Evolutionary conservation across 768 basidiomycete genomes (phyloP).

Genomic region (Tulasnella sp.): DNA sequence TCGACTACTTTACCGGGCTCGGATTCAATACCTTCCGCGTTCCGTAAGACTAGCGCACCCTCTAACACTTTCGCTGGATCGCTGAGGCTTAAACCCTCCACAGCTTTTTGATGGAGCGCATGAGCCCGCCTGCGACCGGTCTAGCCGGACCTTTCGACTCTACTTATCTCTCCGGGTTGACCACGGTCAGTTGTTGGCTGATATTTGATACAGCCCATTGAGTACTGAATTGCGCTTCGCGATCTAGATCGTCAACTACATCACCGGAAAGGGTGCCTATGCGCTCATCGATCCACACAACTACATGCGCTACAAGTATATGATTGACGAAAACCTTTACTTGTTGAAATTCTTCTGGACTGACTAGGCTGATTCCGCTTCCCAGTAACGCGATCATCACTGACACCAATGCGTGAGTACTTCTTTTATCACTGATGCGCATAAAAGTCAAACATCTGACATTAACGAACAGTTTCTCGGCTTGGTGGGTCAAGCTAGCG

Average conservation of each 20-base stretch:
- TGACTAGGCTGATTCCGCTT: too few species aligned
- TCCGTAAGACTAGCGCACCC: background rate
- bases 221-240: background rate
- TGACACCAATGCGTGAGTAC: constrained; percentile 34
- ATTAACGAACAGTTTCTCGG: constrained; percentile 5
- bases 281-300: constrained; percentile 50
- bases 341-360: too few species aligned
- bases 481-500: constrained; percentile 46
- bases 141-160: constrained; percentile 43
- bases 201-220: background rate
- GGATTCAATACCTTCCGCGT: background rate
- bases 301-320: constrained; percentile 47
- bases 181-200: constrained; percentile 22
- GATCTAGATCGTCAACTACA: constrained; percentile 40
- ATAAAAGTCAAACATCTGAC: too few species aligned
- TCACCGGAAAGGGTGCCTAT: constrained; percentile 48
- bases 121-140: constrained; percentile 42
- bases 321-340: too few species aligned
- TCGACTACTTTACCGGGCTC: constrained; percentile 27
- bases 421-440: background rate
- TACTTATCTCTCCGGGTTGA: constrained; percentile 42
- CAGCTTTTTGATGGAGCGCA: constrained; percentile 47
- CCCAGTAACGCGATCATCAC: constrained; percentile 31
- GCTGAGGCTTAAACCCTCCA: constrained; percentile 53
- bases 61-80: constrained; percentile 39